These are phyloP conservation scores for Yamadazyma philogaea DNA, from an alignment of 805 yeast species.

Conservation along the genomic window DNA sequence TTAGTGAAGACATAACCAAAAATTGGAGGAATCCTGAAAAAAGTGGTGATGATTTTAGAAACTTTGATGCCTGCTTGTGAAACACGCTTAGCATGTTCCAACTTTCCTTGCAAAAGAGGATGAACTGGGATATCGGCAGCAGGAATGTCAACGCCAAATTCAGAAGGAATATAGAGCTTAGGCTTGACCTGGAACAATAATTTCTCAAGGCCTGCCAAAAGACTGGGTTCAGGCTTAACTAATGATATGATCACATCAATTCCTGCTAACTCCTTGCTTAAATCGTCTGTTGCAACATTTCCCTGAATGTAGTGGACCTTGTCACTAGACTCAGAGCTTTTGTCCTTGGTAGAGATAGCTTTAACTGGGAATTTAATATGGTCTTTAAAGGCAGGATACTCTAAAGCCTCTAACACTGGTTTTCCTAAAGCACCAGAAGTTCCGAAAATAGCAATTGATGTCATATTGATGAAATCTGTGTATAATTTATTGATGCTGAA, in stretches of 20 bases:
- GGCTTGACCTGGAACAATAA: constrained; percentile 42
- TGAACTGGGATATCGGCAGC: constrained; percentile 18
- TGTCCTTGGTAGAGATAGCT: constrained; percentile 47
- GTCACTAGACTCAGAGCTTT: constrained; percentile 25
- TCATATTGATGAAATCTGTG: constrained; percentile 5
- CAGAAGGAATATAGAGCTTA: constrained; percentile 56
- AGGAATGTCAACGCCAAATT: constrained; percentile 51
- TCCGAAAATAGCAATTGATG: constrained; percentile 51
- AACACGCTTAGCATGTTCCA: constrained; percentile 34
- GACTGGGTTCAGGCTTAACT: constrained; percentile 27
- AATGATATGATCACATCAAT: constrained; percentile 52
- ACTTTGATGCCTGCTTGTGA: constrained; percentile 42
- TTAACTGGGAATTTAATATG: constrained; percentile 47
- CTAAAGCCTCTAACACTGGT: constrained; percentile 45
- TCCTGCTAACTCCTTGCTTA: constrained; percentile 39
- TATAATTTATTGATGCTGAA: background rate
- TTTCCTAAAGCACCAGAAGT: constrained; percentile 51
- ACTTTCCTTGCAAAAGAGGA: constrained; percentile 35
- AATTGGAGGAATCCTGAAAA: constrained; percentile 28
- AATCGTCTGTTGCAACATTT: constrained; percentile 19
- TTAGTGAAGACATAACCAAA: constrained; percentile 33
- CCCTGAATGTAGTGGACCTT: constrained; percentile 39
- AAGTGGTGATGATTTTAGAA: constrained; percentile 40
- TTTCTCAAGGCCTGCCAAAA: constrained; percentile 34
- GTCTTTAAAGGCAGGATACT: constrained; percentile 38